These are phyloP conservation scores for Rubroboletus pulcherrimus DNA, from an alignment of 768 basidiomycete genomes.

Conservation along the genomic window DNA sequence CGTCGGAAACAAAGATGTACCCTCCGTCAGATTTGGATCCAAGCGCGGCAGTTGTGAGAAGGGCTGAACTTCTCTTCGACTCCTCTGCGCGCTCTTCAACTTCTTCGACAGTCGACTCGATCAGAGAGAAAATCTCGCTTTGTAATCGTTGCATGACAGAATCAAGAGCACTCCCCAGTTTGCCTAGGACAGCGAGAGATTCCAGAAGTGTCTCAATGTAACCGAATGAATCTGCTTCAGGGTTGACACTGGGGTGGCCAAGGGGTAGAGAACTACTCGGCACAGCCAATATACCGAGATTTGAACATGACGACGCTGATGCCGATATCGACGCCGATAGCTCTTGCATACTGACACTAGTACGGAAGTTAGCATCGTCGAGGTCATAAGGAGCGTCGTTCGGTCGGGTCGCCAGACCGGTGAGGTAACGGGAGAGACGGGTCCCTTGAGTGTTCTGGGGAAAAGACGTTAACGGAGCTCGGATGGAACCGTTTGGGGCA, in stretches of 20 bases:
- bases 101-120: conserved; percentile 86
- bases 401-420: conserved; percentile 60
- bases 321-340: conserved; percentile 16
- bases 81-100: conserved; percentile 89
- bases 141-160: conserved; percentile 78
- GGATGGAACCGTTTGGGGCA: conserved; percentile 17
- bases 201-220: conserved; percentile 93
- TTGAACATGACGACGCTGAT: conserved; percentile 25
- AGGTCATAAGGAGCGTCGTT: conserved; percentile 77
- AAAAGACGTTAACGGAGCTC: conserved; percentile 32
- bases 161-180: conserved; percentile 81
- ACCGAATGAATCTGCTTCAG: conserved; percentile 88
- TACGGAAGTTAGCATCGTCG: conserved; percentile 37
- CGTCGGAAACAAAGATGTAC: conserved; percentile 43
- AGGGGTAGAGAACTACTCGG: conserved; percentile 21
- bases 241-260: conserved; percentile 46
- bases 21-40: conserved; percentile 47
- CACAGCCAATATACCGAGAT: conserved; percentile 17
- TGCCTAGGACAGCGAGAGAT: conserved; percentile 87
- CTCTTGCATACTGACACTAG: conserved; percentile 19
- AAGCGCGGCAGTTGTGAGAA: conserved; percentile 34
- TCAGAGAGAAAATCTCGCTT: conserved; percentile 76
- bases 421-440: conserved; percentile 60
- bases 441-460: conserved; percentile 41
- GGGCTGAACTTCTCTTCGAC: conserved; percentile 47